Evolutionary conservation across 495 filamentous ascomycete species (phyloP).

Genomic region (Astrothelium subdiscretum): DNA sequence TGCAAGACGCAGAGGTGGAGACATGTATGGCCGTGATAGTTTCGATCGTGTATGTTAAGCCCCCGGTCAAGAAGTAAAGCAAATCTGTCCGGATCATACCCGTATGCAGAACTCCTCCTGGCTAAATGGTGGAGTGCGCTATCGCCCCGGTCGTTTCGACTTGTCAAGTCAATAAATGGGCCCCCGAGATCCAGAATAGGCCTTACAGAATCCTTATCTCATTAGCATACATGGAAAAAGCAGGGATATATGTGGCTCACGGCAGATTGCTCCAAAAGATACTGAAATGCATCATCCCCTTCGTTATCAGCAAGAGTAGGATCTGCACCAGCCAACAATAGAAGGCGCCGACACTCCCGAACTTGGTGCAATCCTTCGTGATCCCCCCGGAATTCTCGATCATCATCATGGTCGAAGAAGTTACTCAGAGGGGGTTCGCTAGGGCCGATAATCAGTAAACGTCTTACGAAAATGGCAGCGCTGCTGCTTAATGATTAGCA

Average conservation of each 20-base stretch:
- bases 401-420: background rate
- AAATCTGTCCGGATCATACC: background rate
- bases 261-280: background rate
- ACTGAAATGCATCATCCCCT: background rate
- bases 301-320: background rate
- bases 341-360: background rate
- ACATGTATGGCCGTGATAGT: background rate
- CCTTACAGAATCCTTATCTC: background rate
- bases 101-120: background rate
- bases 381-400: background rate
- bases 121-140: background rate
- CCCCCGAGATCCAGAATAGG: background rate
- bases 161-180: background rate
- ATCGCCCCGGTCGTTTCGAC: background rate
- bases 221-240: background rate
- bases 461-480: background rate
- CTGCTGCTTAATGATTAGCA: background rate
- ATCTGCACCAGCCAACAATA: background rate
- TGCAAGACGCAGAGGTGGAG: background rate
- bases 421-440: background rate
- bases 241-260: background rate
- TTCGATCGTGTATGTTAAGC: background rate
- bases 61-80: background rate
- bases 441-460: background rate
- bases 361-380: background rate